Evolutionary conservation across 768 basidiomycete species (phyloP).

Genomic region (Holtermanniella nyarrowii): DNA sequence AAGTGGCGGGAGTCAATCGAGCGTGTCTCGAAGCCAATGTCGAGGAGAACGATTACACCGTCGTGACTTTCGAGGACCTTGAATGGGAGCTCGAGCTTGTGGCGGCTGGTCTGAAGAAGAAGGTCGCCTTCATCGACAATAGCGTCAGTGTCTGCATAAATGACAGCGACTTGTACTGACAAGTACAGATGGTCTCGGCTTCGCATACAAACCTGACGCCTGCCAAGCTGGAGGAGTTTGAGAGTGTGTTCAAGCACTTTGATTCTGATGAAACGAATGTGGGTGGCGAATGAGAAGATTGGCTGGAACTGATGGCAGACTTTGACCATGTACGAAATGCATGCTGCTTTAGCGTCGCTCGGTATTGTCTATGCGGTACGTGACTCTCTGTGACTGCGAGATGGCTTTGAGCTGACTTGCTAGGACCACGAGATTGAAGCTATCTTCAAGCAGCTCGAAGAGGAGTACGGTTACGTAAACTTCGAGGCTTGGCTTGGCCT

Average conservation of each 20-base stretch:
- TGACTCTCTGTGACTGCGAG: background rate
- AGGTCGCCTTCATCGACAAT: conserved; percentile 93
- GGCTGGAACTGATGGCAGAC: conserved; percentile 42
- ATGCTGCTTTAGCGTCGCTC: conserved; percentile 81
- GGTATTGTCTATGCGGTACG: conserved; percentile 82
- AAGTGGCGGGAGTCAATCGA: conserved; percentile 56
- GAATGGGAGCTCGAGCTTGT: conserved; percentile 80
- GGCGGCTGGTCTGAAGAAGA: conserved; percentile 68
- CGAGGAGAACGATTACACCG: conserved; percentile 92
- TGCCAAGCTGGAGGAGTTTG: conserved; percentile 80
- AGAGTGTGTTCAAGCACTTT: conserved; percentile 94
- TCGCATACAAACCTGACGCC: conserved; percentile 92
- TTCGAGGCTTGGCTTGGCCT: conserved; percentile 93
- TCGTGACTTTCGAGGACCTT: conserved; percentile 78
- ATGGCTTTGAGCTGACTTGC: background rate
- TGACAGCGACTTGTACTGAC: background rate
- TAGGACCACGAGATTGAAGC: conserved; percentile 79
- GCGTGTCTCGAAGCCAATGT: conserved; percentile 80
- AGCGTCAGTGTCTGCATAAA: conserved; percentile 50
- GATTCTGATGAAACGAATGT: conserved; percentile 80
- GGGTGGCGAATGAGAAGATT: conserved; percentile 1
- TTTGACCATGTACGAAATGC: conserved; percentile 70
- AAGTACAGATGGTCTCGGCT: conserved; percentile 70
- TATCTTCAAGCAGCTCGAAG: conserved; percentile 67
- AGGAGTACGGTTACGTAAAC: conserved; percentile 76